These are phyloP conservation scores for Magnolia sinica DNA, from an alignment of 164 flowering plant genomes.

Conservation along the genomic window DNA sequence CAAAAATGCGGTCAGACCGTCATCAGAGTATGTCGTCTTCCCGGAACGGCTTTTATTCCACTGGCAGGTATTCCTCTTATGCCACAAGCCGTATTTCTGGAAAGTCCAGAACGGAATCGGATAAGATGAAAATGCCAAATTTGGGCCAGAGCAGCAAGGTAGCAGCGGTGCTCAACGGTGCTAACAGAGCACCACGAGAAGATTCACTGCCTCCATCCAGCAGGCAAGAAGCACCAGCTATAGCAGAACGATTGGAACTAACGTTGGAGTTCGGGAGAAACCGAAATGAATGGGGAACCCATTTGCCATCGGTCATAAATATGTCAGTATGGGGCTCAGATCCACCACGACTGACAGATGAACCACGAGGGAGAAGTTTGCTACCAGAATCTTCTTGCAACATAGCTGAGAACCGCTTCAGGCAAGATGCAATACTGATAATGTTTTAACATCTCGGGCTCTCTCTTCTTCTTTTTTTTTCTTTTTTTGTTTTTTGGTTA, in stretches of 20 bases:
- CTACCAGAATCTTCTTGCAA: constrained; percentile 33
- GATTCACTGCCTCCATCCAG: constrained; percentile 22
- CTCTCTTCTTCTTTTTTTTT: too few species aligned
- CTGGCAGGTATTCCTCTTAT: constrained; percentile 27
- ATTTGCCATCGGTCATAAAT: constrained; percentile 50
- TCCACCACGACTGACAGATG: constrained; percentile 17
- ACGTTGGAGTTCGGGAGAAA: constrained; percentile 49
- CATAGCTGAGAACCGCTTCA: constrained; percentile 60
- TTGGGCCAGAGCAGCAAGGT: constrained; percentile 42
- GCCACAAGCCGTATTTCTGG: constrained; percentile 21
- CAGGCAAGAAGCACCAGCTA: constrained; percentile 31
- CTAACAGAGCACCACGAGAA: constrained; percentile 20
- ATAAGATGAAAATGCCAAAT: constrained; percentile 36
- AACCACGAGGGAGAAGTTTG: constrained; percentile 15
- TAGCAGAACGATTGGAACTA: constrained; percentile 51
- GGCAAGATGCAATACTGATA: constrained; percentile 36
- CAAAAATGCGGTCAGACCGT: constrained; percentile 21
- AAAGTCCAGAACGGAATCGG: constrained; percentile 23
- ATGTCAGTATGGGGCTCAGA: constrained; percentile 46
- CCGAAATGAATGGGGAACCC: constrained; percentile 22
- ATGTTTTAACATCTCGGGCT: background rate
- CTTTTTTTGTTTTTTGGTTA: too few species aligned
- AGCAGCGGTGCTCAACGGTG: constrained; percentile 58
- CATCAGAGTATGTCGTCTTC: constrained; percentile 26
- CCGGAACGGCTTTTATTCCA: constrained; percentile 28